Conservation (phyloP, 208 protist genomes). For the Wallacemonas rigidus region DNA sequence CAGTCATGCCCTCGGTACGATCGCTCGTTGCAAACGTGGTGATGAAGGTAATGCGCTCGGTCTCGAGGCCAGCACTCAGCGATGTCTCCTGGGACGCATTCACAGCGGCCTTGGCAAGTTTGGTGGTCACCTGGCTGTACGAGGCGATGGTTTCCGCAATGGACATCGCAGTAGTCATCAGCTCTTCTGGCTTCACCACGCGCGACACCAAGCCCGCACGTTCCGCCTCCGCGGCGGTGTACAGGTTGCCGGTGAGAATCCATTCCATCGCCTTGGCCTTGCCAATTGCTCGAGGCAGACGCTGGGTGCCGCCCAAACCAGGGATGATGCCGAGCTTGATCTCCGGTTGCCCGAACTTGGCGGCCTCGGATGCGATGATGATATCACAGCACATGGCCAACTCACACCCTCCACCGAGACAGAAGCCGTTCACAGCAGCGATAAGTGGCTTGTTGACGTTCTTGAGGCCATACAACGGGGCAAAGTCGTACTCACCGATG, state of each 20-base stretch:
- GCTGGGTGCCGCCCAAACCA: slow-evolving; percentile 92
- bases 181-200: slow-evolving; percentile 77
- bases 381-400: slow-evolving; percentile 93
- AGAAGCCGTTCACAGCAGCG: slow-evolving; percentile 89
- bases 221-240: slow-evolving; percentile 80
- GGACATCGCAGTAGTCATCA: slow-evolving; percentile 53
- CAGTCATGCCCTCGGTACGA: slow-evolving; percentile 90
- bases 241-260: slow-evolving; percentile 85
- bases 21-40: slow-evolving; percentile 92
- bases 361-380: slow-evolving; percentile 76
- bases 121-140: slow-evolving; percentile 84
- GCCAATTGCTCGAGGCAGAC: slow-evolving; percentile 90
- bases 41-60: slow-evolving; percentile 87
- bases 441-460: slow-evolving; percentile 86
- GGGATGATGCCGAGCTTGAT: slow-evolving; percentile 94
- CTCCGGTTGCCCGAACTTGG: slow-evolving; percentile 92
- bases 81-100: slow-evolving; percentile 86
- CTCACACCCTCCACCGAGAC: slow-evolving; percentile 93
- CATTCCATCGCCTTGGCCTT: slow-evolving; percentile 93
- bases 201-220: slow-evolving; percentile 85
- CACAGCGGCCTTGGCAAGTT: slow-evolving; percentile 88
- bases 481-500: slow-evolving; percentile 75
- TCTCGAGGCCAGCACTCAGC: slow-evolving; percentile 68
- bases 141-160: slow-evolving; percentile 75
- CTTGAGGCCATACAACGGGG: slow-evolving; percentile 54